Evolutionary conservation across 306 rosid genomes (phyloP).

Genomic region (Cicer arietinum): DNA sequence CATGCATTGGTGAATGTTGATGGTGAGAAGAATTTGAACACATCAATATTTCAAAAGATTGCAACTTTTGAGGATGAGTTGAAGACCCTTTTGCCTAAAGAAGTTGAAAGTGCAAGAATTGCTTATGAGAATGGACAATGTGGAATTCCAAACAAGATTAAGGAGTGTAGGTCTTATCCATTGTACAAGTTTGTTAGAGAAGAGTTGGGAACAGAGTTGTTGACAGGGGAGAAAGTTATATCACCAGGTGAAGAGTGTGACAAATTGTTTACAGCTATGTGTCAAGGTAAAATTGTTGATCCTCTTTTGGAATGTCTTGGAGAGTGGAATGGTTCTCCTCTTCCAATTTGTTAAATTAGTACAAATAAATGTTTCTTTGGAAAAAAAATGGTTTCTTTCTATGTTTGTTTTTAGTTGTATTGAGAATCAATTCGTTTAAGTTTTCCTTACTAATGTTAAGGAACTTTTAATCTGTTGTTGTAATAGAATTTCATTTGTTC

Average conservation of each 20-base stretch:
- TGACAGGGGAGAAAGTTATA: conserved; percentile 66
- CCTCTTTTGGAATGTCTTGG: conserved; percentile 74
- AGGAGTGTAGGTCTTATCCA: conserved; percentile 83
- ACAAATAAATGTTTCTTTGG: neutral
- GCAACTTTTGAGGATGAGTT: conserved; percentile 76
- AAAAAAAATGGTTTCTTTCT: conserved; percentile 30
- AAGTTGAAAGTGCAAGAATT: conserved; percentile 66
- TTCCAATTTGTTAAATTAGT: conserved; percentile 65
- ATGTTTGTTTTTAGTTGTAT: conserved; percentile 20
- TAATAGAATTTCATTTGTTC: conserved; percentile 41
- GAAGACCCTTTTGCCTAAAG: conserved; percentile 69
- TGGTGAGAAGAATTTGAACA: conserved; percentile 59
- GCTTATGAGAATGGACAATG: conserved; percentile 63
- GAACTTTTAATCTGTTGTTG: conserved; percentile 40
- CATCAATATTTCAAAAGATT: conserved; percentile 89
- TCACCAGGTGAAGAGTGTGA: conserved; percentile 93
- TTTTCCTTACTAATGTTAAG: conserved; percentile 15
- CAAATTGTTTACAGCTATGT: conserved; percentile 72
- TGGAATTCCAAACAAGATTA: conserved; percentile 62
- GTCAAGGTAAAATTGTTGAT: conserved; percentile 84
- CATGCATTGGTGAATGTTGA: conserved; percentile 72
- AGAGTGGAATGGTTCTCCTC: conserved; percentile 89
- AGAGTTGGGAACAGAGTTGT: conserved; percentile 61
- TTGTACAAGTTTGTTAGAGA: conserved; percentile 84
- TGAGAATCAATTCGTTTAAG: conserved; percentile 40